These are phyloP conservation scores for Sechiopsis laciniata DNA, from an alignment of 306 rosid genomes.

Conservation along the genomic window DNA sequence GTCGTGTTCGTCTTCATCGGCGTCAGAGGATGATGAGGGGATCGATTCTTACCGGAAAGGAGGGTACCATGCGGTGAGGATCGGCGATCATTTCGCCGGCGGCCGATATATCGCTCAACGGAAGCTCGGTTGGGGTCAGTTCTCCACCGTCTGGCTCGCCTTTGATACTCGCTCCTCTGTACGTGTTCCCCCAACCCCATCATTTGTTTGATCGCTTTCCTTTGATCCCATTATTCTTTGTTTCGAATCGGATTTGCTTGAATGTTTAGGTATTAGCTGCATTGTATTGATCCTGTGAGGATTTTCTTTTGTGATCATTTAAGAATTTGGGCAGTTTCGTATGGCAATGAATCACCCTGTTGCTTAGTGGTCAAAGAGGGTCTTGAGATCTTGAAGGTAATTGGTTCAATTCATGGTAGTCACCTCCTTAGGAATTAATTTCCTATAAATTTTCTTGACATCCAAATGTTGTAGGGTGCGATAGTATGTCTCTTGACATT, in stretches of 20 bases:
- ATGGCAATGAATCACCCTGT: too few species aligned
- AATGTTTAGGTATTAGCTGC: not conserved
- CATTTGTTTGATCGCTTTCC: not conserved
- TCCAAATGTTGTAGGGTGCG: too few species aligned
- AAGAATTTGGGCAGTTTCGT: not conserved
- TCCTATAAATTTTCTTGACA: too few species aligned
- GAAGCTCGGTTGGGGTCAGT: constrained; percentile 96
- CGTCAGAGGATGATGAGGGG: constrained; percentile 90
- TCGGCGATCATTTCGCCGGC: constrained; percentile 81
- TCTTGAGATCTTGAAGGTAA: too few species aligned
- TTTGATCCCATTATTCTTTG: not conserved
- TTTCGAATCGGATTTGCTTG: not conserved
- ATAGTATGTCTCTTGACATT: too few species aligned
- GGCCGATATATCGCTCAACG: constrained; percentile 88
- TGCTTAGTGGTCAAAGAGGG: too few species aligned
- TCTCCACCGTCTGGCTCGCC: constrained; percentile 98
- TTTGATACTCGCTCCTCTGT: constrained; percentile 68
- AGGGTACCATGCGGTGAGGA: constrained; percentile 87
- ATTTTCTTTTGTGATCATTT: not conserved
- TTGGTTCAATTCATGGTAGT: too few species aligned
- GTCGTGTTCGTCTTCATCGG: constrained; percentile 91
- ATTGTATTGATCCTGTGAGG: not conserved
- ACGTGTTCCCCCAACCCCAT: constrained; percentile 23
- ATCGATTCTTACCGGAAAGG: constrained; percentile 89
- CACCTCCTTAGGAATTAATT: too few species aligned